A percentile compares a stretch with the other conserved stretches of the same genome.
Conservation (phyloP, 202 grass and related monocot genomes). For the Cymbopogon flexuosus region DNA sequence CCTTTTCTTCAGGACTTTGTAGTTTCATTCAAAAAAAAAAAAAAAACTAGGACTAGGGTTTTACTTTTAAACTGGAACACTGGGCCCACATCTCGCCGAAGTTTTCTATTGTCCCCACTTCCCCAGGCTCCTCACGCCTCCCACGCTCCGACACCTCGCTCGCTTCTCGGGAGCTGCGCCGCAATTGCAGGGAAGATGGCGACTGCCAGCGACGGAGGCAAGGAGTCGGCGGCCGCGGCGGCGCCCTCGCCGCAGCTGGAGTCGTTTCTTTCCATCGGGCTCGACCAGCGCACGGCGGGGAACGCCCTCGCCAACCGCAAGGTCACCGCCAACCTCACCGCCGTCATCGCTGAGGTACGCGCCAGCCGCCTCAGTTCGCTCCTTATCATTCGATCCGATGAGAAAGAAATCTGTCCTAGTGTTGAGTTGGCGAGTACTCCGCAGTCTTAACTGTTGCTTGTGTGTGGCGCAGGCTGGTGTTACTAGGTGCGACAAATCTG, state of each 20-base stretch:
- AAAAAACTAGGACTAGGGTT: neutral
- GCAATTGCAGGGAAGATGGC: conserved; percentile 32
- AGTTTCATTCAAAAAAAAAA: neutral
- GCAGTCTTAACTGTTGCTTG: neutral
- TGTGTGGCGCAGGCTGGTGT: conserved; percentile 58
- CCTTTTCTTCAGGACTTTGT: neutral
- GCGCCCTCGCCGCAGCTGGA: conserved; percentile 27
- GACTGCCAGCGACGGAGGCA: conserved; percentile 5
- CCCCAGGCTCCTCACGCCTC: neutral
- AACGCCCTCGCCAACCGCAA: conserved; percentile 78
- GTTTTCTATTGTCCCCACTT: no score
- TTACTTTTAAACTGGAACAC: neutral
- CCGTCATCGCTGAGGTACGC: conserved; percentile 67
- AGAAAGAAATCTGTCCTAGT: neutral
- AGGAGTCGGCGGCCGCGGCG: neutral
- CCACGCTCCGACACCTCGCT: neutral
- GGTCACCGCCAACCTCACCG: conserved; percentile 73
- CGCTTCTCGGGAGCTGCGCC: neutral
- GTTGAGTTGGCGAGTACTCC: neutral
- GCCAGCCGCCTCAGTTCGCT: neutral
- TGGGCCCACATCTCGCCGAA: neutral
- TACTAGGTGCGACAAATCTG: conserved; percentile 50
- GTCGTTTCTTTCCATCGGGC: conserved; percentile 73
- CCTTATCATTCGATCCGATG: neutral
- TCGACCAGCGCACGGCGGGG: conserved; percentile 83